These are phyloP conservation scores for Xylaria multiplex DNA, from an alignment of 2,329 filamentous ascomycete species.

Conservation along the genomic window DNA sequence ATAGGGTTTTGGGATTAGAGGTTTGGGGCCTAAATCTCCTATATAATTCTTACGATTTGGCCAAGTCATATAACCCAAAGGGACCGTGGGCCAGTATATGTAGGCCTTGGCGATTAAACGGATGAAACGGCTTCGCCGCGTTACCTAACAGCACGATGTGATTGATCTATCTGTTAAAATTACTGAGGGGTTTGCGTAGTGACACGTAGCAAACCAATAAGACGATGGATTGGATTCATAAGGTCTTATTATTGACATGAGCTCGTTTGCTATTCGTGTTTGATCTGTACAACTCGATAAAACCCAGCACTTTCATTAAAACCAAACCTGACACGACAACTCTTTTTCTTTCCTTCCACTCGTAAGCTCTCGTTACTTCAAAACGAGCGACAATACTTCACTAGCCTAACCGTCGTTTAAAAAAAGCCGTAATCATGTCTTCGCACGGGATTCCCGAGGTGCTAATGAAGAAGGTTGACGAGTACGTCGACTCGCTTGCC, in stretches of 20 bases:
- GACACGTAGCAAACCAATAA: slow-evolving; percentile 3
- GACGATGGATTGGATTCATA: not conserved
- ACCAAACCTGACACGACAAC: not conserved
- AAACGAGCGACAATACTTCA: not conserved
- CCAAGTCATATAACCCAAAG: too few species aligned
- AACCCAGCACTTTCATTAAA: not conserved
- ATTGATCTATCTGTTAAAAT: not conserved
- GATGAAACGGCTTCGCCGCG: not conserved
- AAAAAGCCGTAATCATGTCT: slow-evolving; percentile 46
- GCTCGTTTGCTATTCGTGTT: too few species aligned
- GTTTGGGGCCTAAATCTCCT: too few species aligned
- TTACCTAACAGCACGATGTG: not conserved
- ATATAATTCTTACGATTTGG: too few species aligned
- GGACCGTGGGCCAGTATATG: too few species aligned
- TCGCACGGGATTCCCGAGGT: slow-evolving; percentile 55
- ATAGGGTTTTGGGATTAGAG: too few species aligned
- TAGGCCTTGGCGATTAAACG: slow-evolving; percentile 9
- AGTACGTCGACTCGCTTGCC: slow-evolving; percentile 59
- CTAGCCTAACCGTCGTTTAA: not conserved
- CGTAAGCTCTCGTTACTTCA: not conserved
- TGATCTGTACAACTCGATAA: not conserved
- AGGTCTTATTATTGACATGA: too few species aligned
- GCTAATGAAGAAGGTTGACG: slow-evolving; percentile 56
- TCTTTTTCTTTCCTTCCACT: not conserved
- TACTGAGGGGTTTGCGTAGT: too few species aligned